Evolutionary conservation across 768 basidiomycete genomes (phyloP).

Genomic region (Rhodosporidiobolus sp.): DNA sequence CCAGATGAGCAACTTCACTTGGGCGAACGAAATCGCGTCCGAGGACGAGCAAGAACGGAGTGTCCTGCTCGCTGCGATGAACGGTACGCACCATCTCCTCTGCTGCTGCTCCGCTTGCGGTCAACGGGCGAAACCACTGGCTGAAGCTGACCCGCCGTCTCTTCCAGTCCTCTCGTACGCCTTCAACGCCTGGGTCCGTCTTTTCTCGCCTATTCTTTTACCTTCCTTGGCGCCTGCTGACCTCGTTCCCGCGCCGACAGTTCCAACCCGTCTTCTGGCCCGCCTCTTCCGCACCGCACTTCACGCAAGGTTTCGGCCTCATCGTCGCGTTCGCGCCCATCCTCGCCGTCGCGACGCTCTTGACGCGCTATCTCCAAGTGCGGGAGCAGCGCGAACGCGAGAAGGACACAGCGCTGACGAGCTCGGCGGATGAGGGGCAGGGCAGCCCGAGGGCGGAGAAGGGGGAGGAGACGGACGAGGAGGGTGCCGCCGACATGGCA

Average conservation of each 20-base stretch:
- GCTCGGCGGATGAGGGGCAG: too few relatives aligned
- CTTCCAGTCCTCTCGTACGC: slow-evolving; percentile 6
- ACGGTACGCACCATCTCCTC: slow-evolving; percentile 44
- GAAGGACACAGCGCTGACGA: too few relatives aligned
- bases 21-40: slow-evolving; percentile 73
- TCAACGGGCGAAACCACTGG: not conserved
- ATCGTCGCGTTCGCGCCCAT: slow-evolving; percentile 11
- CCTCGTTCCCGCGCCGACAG: not conserved
- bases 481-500: too few relatives aligned
- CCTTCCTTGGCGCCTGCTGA: not conserved
- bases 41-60: slow-evolving; percentile 68
- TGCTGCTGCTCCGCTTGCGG: not conserved
- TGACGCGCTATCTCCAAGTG: not conserved
- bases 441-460: too few relatives aligned
- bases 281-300: slow-evolving; percentile 66
- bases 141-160: not conserved
- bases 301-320: slow-evolving; percentile 58
- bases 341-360: not conserved
- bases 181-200: slow-evolving; percentile 24
- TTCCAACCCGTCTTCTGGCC: slow-evolving; percentile 57
- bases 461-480: too few relatives aligned
- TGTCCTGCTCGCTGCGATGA: slow-evolving; percentile 72
- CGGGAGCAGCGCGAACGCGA: not conserved
- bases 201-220: not conserved
- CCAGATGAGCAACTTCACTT: slow-evolving; percentile 59